Evolutionary conservation across 768 basidiomycete species (phyloP).

Genomic region (Strobilomyces confusus): DNA sequence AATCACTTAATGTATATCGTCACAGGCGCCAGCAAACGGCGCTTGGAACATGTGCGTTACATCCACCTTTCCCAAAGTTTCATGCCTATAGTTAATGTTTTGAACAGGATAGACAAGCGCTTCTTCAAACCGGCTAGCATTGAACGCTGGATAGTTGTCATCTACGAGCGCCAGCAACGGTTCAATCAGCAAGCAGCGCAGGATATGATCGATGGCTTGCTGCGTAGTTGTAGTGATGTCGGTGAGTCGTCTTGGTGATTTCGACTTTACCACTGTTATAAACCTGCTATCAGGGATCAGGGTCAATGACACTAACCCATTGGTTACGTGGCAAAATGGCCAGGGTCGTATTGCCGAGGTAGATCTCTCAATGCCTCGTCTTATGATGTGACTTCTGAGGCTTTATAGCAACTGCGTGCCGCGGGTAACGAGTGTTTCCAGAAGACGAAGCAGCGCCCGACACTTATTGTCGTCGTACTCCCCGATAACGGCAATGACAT

Average conservation of each 20-base stretch:
- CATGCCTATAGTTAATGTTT: conserved; percentile 2
- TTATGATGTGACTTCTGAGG: not conserved
- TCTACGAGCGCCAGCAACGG: conserved; percentile 61
- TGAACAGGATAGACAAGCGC: conserved; percentile 60
- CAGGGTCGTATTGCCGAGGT: conserved; percentile 52
- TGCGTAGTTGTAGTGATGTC: conserved; percentile 47
- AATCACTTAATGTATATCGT: conserved; percentile 3
- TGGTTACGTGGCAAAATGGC: conserved; percentile 54
- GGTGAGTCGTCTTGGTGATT: conserved; percentile 42
- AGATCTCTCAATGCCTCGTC: conserved; percentile 4
- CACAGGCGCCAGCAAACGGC: conserved; percentile 58
- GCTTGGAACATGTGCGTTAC: conserved; percentile 70
- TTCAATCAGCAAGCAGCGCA: conserved; percentile 47
- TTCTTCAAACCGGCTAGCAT: conserved; percentile 59
- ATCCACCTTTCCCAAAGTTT: not conserved
- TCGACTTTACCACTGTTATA: not conserved
- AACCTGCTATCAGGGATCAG: conserved; percentile 46
- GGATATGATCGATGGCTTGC: conserved; percentile 54
- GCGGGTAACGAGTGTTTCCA: conserved; percentile 46
- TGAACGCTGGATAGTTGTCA: conserved; percentile 55
- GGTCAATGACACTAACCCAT: conserved; percentile 41
- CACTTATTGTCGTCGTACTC: conserved; percentile 62
- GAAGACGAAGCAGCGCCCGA: conserved; percentile 42
- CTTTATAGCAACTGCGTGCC: conserved; percentile 42
- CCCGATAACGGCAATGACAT: conserved; percentile 75